These are phyloP conservation scores for Lichenothelia convexa DNA, from an alignment of 495 filamentous ascomycete genomes.

Conservation along the genomic window DNA sequence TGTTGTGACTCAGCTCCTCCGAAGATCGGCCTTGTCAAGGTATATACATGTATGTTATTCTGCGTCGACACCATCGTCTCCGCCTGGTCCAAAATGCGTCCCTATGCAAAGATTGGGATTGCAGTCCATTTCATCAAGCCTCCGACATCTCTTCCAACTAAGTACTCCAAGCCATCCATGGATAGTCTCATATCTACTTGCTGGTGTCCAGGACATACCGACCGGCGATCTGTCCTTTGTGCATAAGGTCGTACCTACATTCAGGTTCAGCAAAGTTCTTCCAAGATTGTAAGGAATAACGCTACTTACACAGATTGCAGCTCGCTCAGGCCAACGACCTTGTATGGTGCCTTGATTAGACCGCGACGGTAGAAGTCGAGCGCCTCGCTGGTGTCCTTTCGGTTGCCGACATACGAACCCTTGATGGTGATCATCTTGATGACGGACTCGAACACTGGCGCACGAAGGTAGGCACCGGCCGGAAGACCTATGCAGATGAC, in stretches of 20 bases:
- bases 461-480: conserved; percentile 54
- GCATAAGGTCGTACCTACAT: conserved; percentile 17
- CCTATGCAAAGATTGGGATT: too few relatives aligned
- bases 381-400: conserved; percentile 67
- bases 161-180: too few relatives aligned
- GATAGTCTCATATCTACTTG: conserved; percentile 22
- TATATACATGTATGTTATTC: too few relatives aligned
- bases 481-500: conserved; percentile 79
- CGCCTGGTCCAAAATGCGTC: too few relatives aligned
- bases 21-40: too few relatives aligned
- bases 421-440: conserved; percentile 82
- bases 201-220: conserved; percentile 68
- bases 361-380: conserved; percentile 75
- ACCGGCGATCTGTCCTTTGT: conserved; percentile 55
- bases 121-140: too few relatives aligned
- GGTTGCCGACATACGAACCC: conserved; percentile 82
- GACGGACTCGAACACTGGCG: conserved; percentile 73
- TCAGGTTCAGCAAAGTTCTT: too few relatives aligned
- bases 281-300: too few relatives aligned
- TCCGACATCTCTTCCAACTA: too few relatives aligned
- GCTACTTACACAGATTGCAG: conserved; percentile 34
- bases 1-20: too few relatives aligned
- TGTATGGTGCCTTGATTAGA: conserved; percentile 70
- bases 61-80: too few relatives aligned
- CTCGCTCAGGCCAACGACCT: conserved; percentile 60